Percentiles rank a stretch among this genome's conserved stretches.
These are phyloP conservation scores for Exophiala calicioides DNA, from an alignment of 2,329 filamentous ascomycete genomes.

Conservation along the genomic window DNA sequence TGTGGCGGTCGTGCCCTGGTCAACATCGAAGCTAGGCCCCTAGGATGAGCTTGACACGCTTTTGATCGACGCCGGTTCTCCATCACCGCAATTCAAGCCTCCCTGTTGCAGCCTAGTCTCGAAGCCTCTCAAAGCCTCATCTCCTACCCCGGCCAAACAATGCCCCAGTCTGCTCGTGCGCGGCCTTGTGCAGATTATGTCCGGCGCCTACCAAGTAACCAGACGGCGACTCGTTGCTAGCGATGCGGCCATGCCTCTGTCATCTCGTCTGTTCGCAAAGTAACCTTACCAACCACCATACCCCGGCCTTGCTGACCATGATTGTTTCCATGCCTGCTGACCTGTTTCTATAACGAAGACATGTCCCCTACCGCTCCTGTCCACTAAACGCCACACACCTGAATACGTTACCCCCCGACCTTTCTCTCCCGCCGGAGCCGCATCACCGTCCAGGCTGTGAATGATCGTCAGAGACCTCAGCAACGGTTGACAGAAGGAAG, in stretches of 20 bases:
- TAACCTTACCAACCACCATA: slow-evolving; percentile 7
- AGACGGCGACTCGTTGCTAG: slow-evolving; percentile 4
- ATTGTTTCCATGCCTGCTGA: slow-evolving; percentile 2
- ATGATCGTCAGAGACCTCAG: no score
- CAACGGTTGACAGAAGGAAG: slow-evolving; percentile 1
- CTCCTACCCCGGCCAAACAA: slow-evolving; percentile 26
- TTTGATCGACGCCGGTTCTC: slow-evolving; percentile 23
- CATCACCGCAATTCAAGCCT: slow-evolving; percentile 16
- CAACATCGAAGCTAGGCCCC: slow-evolving; percentile 14
- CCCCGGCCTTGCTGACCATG: slow-evolving; percentile 12
- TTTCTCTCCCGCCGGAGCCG: not conserved
- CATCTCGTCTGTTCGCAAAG: slow-evolving; percentile 17
- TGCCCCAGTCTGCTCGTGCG: slow-evolving; percentile 11
- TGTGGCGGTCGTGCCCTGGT: slow-evolving; percentile 8
- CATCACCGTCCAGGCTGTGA: not conserved
- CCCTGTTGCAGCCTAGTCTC: slow-evolving; percentile 18
- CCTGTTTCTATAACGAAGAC: slow-evolving; percentile 9
- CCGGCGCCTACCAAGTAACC: slow-evolving; percentile 16
- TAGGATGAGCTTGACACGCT: slow-evolving; percentile 17
- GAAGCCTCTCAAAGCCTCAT: slow-evolving; percentile 26
- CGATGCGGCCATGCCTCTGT: not conserved
- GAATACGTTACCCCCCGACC: not conserved
- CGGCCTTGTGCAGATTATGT: slow-evolving; percentile 14
- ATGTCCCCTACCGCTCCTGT: slow-evolving; percentile 2
- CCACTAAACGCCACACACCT: not conserved